Percentiles rank a stretch among this genome's conserved stretches.
phyloP scores from a whole-genome alignment of 2,329 filamentous ascomycete genomes.

The Aureobasidium mangrovei region DNA sequence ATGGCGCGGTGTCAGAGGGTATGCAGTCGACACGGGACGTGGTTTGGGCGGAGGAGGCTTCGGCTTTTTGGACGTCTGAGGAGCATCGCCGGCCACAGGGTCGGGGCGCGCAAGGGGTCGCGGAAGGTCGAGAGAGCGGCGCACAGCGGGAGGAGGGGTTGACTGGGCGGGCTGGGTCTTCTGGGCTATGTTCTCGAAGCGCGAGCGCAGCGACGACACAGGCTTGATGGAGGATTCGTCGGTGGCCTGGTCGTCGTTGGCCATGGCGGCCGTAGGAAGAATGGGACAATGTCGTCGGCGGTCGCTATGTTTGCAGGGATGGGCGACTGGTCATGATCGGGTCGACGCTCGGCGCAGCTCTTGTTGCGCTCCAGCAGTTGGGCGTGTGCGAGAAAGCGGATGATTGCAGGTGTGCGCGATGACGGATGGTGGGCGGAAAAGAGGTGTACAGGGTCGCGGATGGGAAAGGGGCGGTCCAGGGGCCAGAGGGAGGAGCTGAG shows the following conservation, averaged over 20 bases:
- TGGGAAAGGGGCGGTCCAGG: background rate
- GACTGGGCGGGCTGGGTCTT: constrained; percentile 17
- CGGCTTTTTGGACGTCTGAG: constrained; percentile 19
- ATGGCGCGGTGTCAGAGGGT: constrained; percentile 35
- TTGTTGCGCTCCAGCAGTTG: background rate
- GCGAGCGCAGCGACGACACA: constrained; percentile 70
- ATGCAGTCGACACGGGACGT: constrained; percentile 42
- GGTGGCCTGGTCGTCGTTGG: constrained; percentile 22
- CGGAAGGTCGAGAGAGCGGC: constrained; percentile 35
- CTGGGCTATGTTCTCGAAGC: constrained; percentile 64
- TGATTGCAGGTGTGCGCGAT: background rate
- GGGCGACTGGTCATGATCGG: background rate
- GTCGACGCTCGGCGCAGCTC: background rate
- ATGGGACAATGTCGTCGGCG: background rate
- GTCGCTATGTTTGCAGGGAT: background rate
- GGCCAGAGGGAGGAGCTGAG: background rate
- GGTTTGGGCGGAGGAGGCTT: constrained; percentile 30
- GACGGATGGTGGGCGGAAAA: background rate
- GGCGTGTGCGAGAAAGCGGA: background rate
- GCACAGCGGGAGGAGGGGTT: background rate
- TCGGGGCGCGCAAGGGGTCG: constrained; percentile 18
- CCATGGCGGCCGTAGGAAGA: constrained; percentile 5
- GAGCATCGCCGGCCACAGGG: constrained; percentile 26
- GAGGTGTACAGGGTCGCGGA: too few species aligned
- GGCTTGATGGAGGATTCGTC: constrained; percentile 75